phyloP scores from a whole-genome alignment of 768 basidiomycete species.

The Mycena albidolilacea region DNA sequence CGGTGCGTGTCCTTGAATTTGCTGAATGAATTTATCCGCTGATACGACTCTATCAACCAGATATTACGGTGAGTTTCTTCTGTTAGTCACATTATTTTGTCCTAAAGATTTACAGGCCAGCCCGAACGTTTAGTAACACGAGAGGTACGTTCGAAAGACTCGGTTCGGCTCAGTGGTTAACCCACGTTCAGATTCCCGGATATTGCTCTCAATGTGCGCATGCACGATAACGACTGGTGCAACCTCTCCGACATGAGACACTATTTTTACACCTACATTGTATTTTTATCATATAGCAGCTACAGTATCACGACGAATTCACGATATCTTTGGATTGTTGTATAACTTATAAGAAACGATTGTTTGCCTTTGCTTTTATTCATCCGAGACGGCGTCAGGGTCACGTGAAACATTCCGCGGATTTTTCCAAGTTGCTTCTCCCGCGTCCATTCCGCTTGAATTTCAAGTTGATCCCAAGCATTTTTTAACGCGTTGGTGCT shows the following conservation, averaged over 20 bases:
- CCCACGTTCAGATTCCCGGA: constrained; percentile 20
- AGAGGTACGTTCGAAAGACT: constrained; percentile 18
- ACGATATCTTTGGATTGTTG: constrained; percentile 11
- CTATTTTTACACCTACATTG: constrained; percentile 22
- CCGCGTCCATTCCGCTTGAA: no score
- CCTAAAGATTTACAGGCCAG: constrained; percentile 29
- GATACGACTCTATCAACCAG: constrained; percentile 1
- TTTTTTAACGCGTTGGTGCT: not conserved
- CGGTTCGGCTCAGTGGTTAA: not conserved
- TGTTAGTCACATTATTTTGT: not conserved
- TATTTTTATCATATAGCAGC: constrained; percentile 39
- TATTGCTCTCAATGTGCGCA: constrained; percentile 30
- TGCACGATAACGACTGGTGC: constrained; percentile 16
- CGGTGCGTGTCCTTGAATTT: constrained; percentile 26
- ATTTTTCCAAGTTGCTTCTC: no score
- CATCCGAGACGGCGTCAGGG: not conserved
- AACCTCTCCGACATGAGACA: constrained; percentile 16
- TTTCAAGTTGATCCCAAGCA: no score
- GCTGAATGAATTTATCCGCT: not conserved
- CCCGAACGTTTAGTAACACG: constrained; percentile 34
- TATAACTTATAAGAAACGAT: no score
- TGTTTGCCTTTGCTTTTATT: not conserved
- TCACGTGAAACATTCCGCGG: no score
- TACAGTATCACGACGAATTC: constrained; percentile 32
- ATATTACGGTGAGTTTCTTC: constrained; percentile 37